A percentile compares a stretch with the other conserved stretches of the same genome.
Evolutionary conservation across 2,329 filamentous ascomycete genomes (phyloP).

Genomic region (Hypoxylon sp.): DNA sequence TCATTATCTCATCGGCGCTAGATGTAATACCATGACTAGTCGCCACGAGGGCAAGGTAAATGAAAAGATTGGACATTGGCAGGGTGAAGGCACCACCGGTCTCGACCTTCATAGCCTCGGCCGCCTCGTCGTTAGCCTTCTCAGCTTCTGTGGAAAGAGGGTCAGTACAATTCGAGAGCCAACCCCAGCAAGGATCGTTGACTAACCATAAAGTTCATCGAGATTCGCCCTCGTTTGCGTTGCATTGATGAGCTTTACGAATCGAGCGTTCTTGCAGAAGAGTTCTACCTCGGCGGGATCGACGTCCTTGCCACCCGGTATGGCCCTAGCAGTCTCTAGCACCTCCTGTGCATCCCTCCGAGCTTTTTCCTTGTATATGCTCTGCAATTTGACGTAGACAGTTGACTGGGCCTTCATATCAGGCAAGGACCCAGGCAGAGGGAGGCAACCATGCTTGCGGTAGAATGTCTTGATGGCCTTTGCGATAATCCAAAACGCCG

Average conservation of each 20-base stretch:
- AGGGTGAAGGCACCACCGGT: constrained; percentile 52
- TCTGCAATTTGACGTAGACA: constrained; percentile 91
- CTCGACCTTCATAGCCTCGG: constrained; percentile 57
- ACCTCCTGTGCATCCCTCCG: constrained; percentile 83
- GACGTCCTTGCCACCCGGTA: constrained; percentile 65
- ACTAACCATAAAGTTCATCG: constrained; percentile 67
- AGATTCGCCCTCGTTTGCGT: constrained; percentile 60
- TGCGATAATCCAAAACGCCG: constrained; percentile 90
- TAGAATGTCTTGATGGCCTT: constrained; percentile 84
- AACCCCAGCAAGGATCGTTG: constrained; percentile 25
- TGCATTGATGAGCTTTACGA: constrained; percentile 86
- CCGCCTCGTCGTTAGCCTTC: constrained; percentile 66
- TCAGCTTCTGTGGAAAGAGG: constrained; percentile 61
- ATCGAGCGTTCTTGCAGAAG: constrained; percentile 95
- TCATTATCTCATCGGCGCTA: constrained; percentile 67
- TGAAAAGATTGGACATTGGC: constrained; percentile 72
- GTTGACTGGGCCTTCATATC: constrained; percentile 97
- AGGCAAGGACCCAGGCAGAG: constrained; percentile 86
- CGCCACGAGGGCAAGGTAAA: constrained; percentile 75
- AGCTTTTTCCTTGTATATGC: constrained; percentile 91
- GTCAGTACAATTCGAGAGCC: constrained; percentile 44
- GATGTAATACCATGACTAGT: constrained; percentile 61
- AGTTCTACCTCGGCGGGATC: constrained; percentile 82
- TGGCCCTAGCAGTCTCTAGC: constrained; percentile 69
- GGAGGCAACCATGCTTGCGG: constrained; percentile 77